Evolutionary conservation across 2,329 filamentous ascomycete genomes (phyloP), one percentile per base, ranked within the genome.

Genomic region (Seiridium cupressi): DNA sequence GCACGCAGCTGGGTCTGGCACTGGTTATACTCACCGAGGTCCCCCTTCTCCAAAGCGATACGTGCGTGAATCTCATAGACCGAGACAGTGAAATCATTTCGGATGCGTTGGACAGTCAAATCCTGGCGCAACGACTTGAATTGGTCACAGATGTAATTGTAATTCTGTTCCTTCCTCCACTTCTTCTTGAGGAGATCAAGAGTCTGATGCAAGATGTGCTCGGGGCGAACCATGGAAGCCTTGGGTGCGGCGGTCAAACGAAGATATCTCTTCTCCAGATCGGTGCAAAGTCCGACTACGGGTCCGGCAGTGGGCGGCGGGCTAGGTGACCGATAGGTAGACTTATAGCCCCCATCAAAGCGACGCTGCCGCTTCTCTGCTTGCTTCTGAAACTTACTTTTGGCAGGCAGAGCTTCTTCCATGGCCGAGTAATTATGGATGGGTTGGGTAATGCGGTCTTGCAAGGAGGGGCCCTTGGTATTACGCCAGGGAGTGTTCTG

Each of bases 11-110:
- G 95, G 71, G 95, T 98, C 82, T 99, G 95, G 79, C 95, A 99
- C 85, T 99, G 95, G 82, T 99, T 99, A 95, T 99, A 99, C 95
- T 99, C 95, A 99, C 95, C 94, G 82, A 98, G 87, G 83, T 99
- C 95, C 79, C 91, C 93, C 85, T 96, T 97, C 79, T 99, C 94
- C 77, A 99, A 83, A 67, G 95, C 95, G 78, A 99, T 98, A 62
- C 95, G 89, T 65, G 94, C 95, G 79, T 99, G 95, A 63, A 94
- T 96, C 79, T 99, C 95, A 77, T 99, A 99, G 53, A 97, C 95
- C 64, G 86, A 90, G 65, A 98, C 93, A 34, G 95, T 98, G 74
- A 99, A 98, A 57, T 96, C 91, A 76, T 93, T 97, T 79, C 92
- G 93, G 79, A 99, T 93, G 72, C 92, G 94, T 77, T 99, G 95